These are phyloP conservation scores for Exophiala bonariae DNA, from an alignment of 2,329 filamentous ascomycete genomes.

Conservation along the genomic window DNA sequence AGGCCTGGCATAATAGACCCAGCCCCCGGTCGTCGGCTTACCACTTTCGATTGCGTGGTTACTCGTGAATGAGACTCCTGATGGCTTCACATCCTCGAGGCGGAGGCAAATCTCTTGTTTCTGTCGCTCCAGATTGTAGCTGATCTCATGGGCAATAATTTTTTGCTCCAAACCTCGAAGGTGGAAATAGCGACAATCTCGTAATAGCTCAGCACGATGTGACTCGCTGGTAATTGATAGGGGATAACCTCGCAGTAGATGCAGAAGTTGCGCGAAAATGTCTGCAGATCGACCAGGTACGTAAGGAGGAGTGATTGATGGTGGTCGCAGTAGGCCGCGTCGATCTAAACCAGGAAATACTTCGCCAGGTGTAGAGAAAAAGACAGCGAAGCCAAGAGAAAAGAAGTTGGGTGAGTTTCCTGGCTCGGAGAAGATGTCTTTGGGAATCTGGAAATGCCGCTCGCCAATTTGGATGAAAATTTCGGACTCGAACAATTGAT, in stretches of 20 bases:
- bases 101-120: conserved; percentile 76
- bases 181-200: conserved; percentile 90
- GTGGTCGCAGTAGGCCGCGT: conserved; percentile 76
- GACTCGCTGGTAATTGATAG: conserved; percentile 72
- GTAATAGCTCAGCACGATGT: conserved; percentile 74
- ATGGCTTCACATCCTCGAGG: conserved; percentile 84
- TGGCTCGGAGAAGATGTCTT: conserved; percentile 79
- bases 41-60: conserved; percentile 39
- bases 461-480: conserved; percentile 92
- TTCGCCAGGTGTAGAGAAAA: conserved; percentile 77
- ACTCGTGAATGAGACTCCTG: conserved; percentile 67
- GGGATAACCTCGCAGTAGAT: conserved; percentile 80
- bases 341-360: conserved; percentile 84
- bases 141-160: conserved; percentile 74
- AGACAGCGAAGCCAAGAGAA: conserved; percentile 82
- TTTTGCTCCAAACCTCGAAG: conserved; percentile 88
- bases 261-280: conserved; percentile 78
- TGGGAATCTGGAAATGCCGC: conserved; percentile 83
- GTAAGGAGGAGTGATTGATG: conserved; percentile 78
- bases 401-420: conserved; percentile 97
- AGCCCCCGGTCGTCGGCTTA: conserved; percentile 42
- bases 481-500: conserved; percentile 85
- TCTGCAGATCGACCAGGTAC: conserved; percentile 82
- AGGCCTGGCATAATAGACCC: conserved; percentile 79
- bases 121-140: conserved; percentile 68